These are phyloP conservation scores for Rubia occidens DNA, from an alignment of 305 asterid species.

Conservation along the genomic window DNA sequence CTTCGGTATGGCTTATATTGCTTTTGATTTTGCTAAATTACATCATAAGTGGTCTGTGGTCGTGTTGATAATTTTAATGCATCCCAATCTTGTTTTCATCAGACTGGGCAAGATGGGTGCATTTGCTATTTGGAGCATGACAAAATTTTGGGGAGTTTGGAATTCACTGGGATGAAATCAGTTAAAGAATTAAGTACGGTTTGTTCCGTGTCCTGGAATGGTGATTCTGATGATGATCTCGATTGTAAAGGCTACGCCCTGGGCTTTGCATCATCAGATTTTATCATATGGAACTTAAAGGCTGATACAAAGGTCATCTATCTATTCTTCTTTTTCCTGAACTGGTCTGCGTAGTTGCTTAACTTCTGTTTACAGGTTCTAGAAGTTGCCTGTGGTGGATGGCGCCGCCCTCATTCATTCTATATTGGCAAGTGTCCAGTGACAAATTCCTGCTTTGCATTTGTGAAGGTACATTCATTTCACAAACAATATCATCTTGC, in stretches of 20 bases:
- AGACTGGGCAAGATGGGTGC: slow-evolving; percentile 99
- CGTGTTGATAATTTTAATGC: not conserved
- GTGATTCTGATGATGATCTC: slow-evolving; percentile 32
- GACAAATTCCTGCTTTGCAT: slow-evolving; percentile 76
- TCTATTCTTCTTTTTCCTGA: not conserved
- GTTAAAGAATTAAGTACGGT: slow-evolving; percentile 72
- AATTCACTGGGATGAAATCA: slow-evolving; percentile 78
- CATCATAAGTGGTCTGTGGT: not conserved
- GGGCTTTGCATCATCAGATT: slow-evolving; percentile 82
- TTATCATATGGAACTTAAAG: slow-evolving; percentile 70
- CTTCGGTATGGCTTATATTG: slow-evolving; percentile 56
- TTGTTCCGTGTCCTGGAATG: slow-evolving; percentile 40
- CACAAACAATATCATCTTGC: not conserved
- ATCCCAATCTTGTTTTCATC: slow-evolving; percentile 18
- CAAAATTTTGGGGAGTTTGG: slow-evolving; percentile 43
- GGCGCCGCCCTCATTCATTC: slow-evolving; percentile 97
- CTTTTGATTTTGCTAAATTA: not conserved
- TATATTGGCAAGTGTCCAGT: slow-evolving; percentile 71
- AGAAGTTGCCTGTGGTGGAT: slow-evolving; percentile 84
- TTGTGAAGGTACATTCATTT: slow-evolving; percentile 54
- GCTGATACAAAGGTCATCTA: slow-evolving; percentile 57
- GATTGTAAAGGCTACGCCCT: slow-evolving; percentile 52
- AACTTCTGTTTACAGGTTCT: slow-evolving; percentile 37
- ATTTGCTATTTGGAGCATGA: slow-evolving; percentile 73
- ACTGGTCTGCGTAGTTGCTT: not conserved